Percentiles rank a stretch among this genome's conserved stretches.
These are phyloP conservation scores for Bocquillonia castaneifolia DNA, from an alignment of 441 rosid genomes.

Conservation along the genomic window DNA sequence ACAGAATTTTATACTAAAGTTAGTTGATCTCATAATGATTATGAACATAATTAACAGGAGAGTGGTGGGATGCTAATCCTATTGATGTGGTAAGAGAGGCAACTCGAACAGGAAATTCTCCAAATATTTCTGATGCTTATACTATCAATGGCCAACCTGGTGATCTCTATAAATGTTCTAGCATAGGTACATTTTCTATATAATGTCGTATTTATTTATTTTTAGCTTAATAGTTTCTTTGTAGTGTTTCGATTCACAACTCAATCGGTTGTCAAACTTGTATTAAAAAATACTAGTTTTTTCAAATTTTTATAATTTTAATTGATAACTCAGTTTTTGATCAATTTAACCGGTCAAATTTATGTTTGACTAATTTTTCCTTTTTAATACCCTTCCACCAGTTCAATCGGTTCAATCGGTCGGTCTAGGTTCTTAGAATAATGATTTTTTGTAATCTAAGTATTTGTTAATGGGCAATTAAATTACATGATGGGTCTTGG, in stretches of 20 bases:
- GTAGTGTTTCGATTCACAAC: too few species aligned
- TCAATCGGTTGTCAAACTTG: too few species aligned
- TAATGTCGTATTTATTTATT: neutral
- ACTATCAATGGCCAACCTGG: slow-evolving; percentile 94
- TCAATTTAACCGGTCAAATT: too few species aligned
- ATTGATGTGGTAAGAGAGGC: slow-evolving; percentile 68
- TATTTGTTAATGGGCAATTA: too few species aligned
- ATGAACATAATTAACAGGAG: slow-evolving; percentile 39
- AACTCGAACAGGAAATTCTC: slow-evolving; percentile 63
- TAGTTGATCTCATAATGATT: neutral
- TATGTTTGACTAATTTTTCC: too few species aligned
- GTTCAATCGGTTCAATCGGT: too few species aligned
- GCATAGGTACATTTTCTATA: slow-evolving; percentile 49
- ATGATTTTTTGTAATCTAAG: too few species aligned
- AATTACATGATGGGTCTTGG: neutral
- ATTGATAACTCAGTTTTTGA: too few species aligned
- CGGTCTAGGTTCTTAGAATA: too few species aligned
- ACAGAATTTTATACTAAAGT: neutral
- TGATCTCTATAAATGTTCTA: slow-evolving; percentile 77
- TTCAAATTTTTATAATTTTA: too few species aligned
- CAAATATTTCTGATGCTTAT: slow-evolving; percentile 71
- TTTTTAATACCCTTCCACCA: too few species aligned
- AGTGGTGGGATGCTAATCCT: slow-evolving; percentile 91
- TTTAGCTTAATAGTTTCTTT: neutral
- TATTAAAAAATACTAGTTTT: too few species aligned